Percentiles rank a stretch among this genome's conserved stretches.
Conservation (phyloP, 2,329 filamentous ascomycete genomes). For the Metarhizium guizhouense region DNA sequence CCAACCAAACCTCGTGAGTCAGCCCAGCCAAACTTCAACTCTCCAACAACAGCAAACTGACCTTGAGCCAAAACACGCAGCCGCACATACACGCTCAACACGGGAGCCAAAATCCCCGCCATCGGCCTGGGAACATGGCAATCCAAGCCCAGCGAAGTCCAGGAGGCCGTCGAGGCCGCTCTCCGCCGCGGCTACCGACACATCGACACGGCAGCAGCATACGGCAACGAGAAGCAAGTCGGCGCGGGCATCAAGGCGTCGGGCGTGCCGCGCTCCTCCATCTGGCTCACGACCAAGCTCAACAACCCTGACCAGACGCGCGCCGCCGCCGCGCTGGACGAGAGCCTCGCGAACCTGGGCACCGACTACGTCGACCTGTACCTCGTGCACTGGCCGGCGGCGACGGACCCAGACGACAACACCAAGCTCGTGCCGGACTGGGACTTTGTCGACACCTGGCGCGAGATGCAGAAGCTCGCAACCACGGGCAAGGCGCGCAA, state of each 20-base stretch:
- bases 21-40: background rate
- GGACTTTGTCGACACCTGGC: constrained; percentile 75
- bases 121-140: constrained; percentile 76
- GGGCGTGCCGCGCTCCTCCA: constrained; percentile 54
- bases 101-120: constrained; percentile 68
- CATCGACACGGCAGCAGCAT: constrained; percentile 68
- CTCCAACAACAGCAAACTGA: background rate
- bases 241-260: constrained; percentile 55
- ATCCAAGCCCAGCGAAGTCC: constrained; percentile 59
- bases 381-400: constrained; percentile 65
- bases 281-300: constrained; percentile 74
- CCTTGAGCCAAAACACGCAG: constrained; percentile 1
- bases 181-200: constrained; percentile 63
- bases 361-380: constrained; percentile 62
- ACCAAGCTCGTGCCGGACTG: constrained; percentile 67
- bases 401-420: constrained; percentile 49
- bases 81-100: constrained; percentile 58
- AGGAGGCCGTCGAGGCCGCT: constrained; percentile 61
- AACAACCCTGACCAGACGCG: constrained; percentile 72
- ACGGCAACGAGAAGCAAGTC: constrained; percentile 67
- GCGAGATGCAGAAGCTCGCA: constrained; percentile 64
- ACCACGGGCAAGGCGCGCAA: constrained; percentile 64
- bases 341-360: constrained; percentile 51
- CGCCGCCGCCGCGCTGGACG: constrained; percentile 51
- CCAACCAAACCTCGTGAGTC: constrained; percentile 7